Evolutionary conservation across 495 filamentous ascomycete genomes (phyloP), one percentile per base, ranked within the genome.

Genomic region (Trichoderma parareesei): DNA sequence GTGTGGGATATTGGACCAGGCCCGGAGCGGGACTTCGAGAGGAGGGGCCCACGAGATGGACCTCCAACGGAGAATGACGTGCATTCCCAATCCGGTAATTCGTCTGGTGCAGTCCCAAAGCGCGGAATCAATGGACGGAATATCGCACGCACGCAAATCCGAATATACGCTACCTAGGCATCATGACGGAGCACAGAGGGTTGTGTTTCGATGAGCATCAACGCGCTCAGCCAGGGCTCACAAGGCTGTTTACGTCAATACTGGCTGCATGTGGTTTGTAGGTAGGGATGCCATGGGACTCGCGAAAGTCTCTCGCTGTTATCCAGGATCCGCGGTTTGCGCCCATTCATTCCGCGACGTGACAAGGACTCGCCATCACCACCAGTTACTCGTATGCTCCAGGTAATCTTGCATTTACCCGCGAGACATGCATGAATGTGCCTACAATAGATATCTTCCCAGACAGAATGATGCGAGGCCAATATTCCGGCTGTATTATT

Each of bases 71-170:
- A 35, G 11, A 57, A 57, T 57, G 53, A 57, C 53, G 53, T 57
- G 53, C 53, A 57, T 20, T 20, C 53, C 33, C 27, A 57, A 57
- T 57, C 53, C 53, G 53, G 53, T 27, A 57, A 57, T 57, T 57
- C 53, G 53, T 57, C 53, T 57, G 20, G 33, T 11, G 27, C 46
- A 8, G n/a, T 8, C 43, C n/a, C 46, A 20, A 18, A 49, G 46
- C 7, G 18, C 46, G 46, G 46, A 49, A 49, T 49, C 27, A 27
- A 20, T 49, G 20, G 16, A 49, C n/a, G n/a, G 46, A 18, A 18
- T 18, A 49, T 18, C 18, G 46, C 46, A 49, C 18, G n/a, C 16
- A 18, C 27, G 27, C 27, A 27, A 27, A 27, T 27, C 27, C 2
- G 27, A 27, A 0, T 27, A 27, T 27, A 27, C 27, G 27, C 27